Percentiles rank a stretch among this genome's conserved stretches.
phyloP scores from a whole-genome alignment of 495 filamentous ascomycete genomes.

The Aspergillus sparsus region DNA sequence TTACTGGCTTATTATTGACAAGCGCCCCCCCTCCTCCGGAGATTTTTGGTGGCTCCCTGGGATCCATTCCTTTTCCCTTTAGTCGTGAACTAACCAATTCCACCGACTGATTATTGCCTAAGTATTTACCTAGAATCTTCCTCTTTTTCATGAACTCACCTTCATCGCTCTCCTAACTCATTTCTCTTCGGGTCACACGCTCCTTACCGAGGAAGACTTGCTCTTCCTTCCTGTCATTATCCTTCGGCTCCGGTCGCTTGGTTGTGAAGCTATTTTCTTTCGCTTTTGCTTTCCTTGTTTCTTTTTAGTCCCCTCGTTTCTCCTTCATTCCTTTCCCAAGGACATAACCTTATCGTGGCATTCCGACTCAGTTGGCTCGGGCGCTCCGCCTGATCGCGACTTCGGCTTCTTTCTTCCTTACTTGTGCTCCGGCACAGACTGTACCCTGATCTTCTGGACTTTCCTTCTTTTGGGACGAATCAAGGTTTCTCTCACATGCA shows the following conservation, averaged over 20 bases:
- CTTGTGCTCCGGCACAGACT: slow-evolving; percentile 13
- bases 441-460: slow-evolving; percentile 17
- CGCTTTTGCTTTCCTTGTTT: neutral
- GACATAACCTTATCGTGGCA: slow-evolving; percentile 15
- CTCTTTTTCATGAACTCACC: slow-evolving; percentile 5
- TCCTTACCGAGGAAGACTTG: slow-evolving; percentile 17
- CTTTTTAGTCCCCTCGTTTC: slow-evolving; percentile 6
- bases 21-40: no score
- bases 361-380: slow-evolving; percentile 18
- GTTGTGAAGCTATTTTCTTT: no score
- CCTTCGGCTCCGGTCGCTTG: neutral
- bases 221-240: slow-evolving; percentile 21
- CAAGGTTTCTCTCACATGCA: slow-evolving; percentile 3
- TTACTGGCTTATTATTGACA: no score
- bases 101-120: neutral
- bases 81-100: neutral
- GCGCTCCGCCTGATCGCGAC: slow-evolving; percentile 19
- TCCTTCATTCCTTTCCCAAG: slow-evolving; percentile 26
- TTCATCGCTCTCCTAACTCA: slow-evolving; percentile 7
- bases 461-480: slow-evolving; percentile 1
- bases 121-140: neutral
- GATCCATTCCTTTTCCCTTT: slow-evolving; percentile 1
- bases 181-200: slow-evolving; percentile 16
- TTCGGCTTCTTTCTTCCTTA: slow-evolving; percentile 15
- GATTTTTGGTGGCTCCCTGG: neutral